Evolutionary conservation across 441 rosid species (phyloP).

Genomic region (Biscutella laevigata): DNA sequence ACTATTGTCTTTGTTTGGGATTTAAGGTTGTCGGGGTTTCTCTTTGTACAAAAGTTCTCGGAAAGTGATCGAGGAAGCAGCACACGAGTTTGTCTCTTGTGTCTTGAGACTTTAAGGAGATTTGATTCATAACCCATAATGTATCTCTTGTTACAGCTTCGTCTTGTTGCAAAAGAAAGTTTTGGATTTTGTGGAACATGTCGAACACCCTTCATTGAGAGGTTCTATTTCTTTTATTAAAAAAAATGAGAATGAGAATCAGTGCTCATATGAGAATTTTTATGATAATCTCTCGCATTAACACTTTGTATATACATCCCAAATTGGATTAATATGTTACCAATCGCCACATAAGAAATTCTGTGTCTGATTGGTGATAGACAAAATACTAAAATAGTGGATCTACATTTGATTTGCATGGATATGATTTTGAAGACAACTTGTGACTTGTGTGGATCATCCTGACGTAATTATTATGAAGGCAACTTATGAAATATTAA

Average conservation of each 20-base stretch:
- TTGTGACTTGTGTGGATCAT: conserved; percentile 9
- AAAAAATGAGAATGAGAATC: no score
- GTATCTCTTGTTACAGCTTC: conserved; percentile 7
- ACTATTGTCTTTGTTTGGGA: conserved; percentile 13
- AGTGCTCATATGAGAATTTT: no score
- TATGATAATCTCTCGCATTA: no score
- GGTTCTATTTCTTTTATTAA: no score
- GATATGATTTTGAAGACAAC: conserved; percentile 6
- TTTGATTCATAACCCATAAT: neutral
- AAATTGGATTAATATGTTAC: no score
- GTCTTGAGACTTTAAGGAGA: no score
- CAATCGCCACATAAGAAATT: no score
- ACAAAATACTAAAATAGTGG: no score
- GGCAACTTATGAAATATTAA: conserved; percentile 4
- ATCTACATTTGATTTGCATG: neutral
- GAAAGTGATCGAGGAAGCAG: neutral
- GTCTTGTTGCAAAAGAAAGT: no score
- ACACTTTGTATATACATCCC: no score
- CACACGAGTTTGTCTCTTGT: neutral
- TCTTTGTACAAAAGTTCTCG: conserved; percentile 21
- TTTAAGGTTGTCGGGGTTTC: conserved; percentile 11
- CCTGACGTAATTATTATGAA: conserved; percentile 13
- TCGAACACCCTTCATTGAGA: no score
- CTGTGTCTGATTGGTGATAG: no score
- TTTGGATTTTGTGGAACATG: neutral